These are phyloP conservation scores for Candida tetrigidarum DNA, from an alignment of 1,139 yeast species.

Conservation along the genomic window DNA sequence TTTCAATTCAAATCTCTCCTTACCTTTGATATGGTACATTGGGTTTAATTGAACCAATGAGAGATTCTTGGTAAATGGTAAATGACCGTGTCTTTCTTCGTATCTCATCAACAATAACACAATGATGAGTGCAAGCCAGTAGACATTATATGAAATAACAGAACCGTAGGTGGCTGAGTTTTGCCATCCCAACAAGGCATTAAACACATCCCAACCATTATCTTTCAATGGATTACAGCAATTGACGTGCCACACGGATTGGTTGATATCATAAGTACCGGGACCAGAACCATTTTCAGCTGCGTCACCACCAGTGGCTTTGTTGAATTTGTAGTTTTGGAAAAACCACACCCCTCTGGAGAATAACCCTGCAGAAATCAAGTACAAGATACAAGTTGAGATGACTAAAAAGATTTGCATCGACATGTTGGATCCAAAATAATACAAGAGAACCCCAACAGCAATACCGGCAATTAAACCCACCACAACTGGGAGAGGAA, in stretches of 20 bases:
- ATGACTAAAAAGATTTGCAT: constrained; percentile 78
- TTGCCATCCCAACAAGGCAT: constrained; percentile 44
- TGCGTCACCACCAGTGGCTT: constrained; percentile 84
- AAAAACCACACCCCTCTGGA: constrained; percentile 91
- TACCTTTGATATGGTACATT: constrained; percentile 69
- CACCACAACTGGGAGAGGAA: constrained; percentile 81
- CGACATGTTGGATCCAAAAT: constrained; percentile 76
- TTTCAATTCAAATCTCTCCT: constrained; percentile 63
- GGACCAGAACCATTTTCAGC: constrained; percentile 90
- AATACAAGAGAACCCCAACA: constrained; percentile 72
- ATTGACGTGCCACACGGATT: constrained; percentile 90
- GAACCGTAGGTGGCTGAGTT: constrained; percentile 81
- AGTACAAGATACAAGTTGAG: constrained; percentile 81
- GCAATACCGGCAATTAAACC: constrained; percentile 75
- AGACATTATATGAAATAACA: constrained; percentile 78
- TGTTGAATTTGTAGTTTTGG: constrained; percentile 65
- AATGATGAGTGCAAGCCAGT: constrained; percentile 71
- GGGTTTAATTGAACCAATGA: constrained; percentile 66
- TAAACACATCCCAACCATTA: constrained; percentile 93
- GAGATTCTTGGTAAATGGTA: constrained; percentile 49
- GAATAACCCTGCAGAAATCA: constrained; percentile 86
- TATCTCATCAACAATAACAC: constrained; percentile 62
- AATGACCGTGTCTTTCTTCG: constrained; percentile 63
- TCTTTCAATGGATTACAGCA: constrained; percentile 91
- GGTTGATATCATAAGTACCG: constrained; percentile 80